phyloP scores from a whole-genome alignment of 2,329 filamentous ascomycete genomes.

The Colletotrichum graminicola region DNA sequence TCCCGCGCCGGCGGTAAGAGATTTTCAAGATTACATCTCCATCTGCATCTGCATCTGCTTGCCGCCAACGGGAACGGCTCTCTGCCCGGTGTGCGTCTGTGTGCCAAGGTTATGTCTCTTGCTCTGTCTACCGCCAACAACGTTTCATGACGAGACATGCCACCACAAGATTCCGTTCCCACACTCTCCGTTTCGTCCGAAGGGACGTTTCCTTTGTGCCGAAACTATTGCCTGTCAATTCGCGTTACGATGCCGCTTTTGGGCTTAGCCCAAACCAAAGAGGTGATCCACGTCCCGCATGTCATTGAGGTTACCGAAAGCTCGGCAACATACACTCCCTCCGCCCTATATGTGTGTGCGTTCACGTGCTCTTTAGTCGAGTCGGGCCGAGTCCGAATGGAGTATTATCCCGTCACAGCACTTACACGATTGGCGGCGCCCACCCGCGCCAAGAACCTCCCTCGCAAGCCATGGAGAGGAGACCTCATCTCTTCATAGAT shows the following conservation, averaged over 20 bases:
- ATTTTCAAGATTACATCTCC: conserved; percentile 25
- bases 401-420: background rate
- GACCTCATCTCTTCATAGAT: background rate
- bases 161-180: background rate
- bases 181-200: conserved; percentile 1
- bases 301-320: background rate
- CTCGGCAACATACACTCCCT: background rate
- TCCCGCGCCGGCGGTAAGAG: conserved; percentile 29
- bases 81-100: conserved; percentile 13
- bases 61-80: background rate
- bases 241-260: conserved; percentile 23
- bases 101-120: background rate
- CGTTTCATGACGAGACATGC: conserved; percentile 32
- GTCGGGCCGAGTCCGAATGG: background rate
- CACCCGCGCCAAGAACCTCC: background rate
- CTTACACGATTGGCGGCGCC: background rate
- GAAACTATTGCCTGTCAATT: background rate
- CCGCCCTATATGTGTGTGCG: background rate
- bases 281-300: conserved; percentile 1
- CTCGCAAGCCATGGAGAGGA: conserved; percentile 7
- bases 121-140: background rate
- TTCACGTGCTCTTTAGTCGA: background rate
- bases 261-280: conserved; percentile 17
- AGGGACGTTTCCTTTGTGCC: background rate
- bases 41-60: conserved; percentile 6